Base-by-base conservation (phyloP, 208 protist species). In the Acanthamoeba triangularis region DNA sequence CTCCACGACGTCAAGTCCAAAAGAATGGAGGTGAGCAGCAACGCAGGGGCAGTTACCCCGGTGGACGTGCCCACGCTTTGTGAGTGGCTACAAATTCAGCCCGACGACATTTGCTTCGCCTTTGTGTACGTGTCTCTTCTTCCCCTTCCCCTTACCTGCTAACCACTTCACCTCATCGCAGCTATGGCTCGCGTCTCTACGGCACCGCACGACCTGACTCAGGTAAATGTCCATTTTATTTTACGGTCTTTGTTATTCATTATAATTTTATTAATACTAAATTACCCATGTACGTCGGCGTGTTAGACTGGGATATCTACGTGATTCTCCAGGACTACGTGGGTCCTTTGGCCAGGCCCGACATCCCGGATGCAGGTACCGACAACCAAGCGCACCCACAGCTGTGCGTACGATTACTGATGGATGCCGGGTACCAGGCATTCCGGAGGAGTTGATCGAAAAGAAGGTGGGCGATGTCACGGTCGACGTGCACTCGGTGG, bases 121-220 rank as follows among this genome's bases (percentile, higher is more conserved):
- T 80, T 80, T 20, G 35, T 80, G 72, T 80, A n/a, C 72, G 3
- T 28, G 28, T 23, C 56, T 28, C 63, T 35, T 35, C 63, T 28
- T 35, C 67, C 67, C 18, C 6, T 20, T 41, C 30, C 6, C 28
- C 30, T 20, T 49, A 11, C 23, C 11, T 23, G 3, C 35, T 49
- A n/a, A n/a, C n/a, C 72, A 80, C 72, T 28, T 80, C 5, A 4
- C 8, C 67, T 33, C 28, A 2, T 76, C 67, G 5, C 72, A 80
- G 72, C 13, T 80, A 80, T 80, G 72, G 72, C 72, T 80, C 72
- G 20, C 72, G 72, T 13, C 72, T 80, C 72, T 80, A 80, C 72
- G 72, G 72, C 72, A 80, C 72, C 35, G 72, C 72, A 2, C 72
- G 72, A 10, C 72, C 72, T 23, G 72, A 80, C 72, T 80, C 72